Evolutionary conservation across 345 rosid species (phyloP).

Genomic region (Rhodamnia rubescens): DNA sequence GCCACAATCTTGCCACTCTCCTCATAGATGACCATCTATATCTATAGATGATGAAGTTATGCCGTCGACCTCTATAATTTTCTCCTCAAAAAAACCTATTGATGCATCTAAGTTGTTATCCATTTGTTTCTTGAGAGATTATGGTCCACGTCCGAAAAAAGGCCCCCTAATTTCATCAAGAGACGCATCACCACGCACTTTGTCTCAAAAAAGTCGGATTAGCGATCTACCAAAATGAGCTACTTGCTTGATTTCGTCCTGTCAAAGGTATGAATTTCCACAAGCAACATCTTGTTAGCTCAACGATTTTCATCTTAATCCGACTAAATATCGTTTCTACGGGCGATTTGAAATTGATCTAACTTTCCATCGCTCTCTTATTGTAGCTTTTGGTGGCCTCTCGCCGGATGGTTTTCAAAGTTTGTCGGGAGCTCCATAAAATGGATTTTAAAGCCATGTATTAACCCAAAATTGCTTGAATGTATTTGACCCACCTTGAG

Average conservation of each 20-base stretch:
- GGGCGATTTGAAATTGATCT: not conserved
- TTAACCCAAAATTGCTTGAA: rapidly evolving
- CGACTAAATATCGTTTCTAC: not conserved
- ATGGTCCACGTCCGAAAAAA: not conserved
- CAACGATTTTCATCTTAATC: not conserved
- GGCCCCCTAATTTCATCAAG: rapidly evolving
- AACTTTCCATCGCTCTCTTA: not conserved
- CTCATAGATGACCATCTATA: not conserved
- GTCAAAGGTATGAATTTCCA: not conserved
- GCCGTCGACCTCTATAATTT: not conserved
- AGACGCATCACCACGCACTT: not conserved
- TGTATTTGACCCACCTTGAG: too few relatives aligned
- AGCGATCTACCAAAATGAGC: not conserved
- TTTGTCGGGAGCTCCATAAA: not conserved
- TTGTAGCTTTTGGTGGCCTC: not conserved
- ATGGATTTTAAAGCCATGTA: not conserved
- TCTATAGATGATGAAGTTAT: not conserved
- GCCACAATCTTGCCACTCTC: not conserved
- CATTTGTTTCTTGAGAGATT: not conserved
- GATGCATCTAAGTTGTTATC: not conserved
- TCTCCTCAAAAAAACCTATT: not conserved
- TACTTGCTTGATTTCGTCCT: not conserved
- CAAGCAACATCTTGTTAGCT: not conserved
- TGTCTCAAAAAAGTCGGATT: not conserved
- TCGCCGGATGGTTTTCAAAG: rapidly evolving